A percentile compares a stretch with the other conserved stretches of the same genome.
Conservation (phyloP, 352 stramenopile genomes). For the Thraustochytrium sp. region DNA sequence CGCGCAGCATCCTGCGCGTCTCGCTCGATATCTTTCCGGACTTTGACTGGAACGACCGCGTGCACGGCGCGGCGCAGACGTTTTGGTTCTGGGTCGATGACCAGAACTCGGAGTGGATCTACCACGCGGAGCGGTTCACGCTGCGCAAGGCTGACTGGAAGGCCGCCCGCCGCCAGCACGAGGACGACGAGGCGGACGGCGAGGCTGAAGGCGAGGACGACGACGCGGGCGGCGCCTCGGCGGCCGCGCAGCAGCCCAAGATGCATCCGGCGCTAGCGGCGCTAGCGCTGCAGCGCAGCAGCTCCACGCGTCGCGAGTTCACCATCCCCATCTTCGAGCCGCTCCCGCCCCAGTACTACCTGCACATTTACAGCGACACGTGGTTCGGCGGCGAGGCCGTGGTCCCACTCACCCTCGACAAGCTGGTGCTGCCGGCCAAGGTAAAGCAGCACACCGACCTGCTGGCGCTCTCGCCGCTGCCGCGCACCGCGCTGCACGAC, state of each 20-base stretch:
- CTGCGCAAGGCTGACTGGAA: constrained; percentile 70
- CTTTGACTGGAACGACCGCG: constrained; percentile 74
- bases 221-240: constrained; percentile 48
- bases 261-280: constrained; percentile 53
- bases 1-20: constrained; percentile 83
- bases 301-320: constrained; percentile 62
- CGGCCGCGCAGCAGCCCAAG: constrained; percentile 22
- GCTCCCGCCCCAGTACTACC: constrained; percentile 82
- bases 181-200: constrained; percentile 34
- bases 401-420: constrained; percentile 66
- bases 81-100: constrained; percentile 99
- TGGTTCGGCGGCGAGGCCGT: constrained; percentile 91
- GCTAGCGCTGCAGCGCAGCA: background rate
- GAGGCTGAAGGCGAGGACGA: constrained; percentile 58
- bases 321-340: constrained; percentile 92
- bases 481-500: constrained; percentile 82
- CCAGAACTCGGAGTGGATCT: constrained; percentile 76
- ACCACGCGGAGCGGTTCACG: constrained; percentile 83
- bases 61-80: constrained; percentile 67
- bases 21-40: constrained; percentile 66
- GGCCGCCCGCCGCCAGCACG: constrained; percentile 7
- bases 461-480: constrained; percentile 88
- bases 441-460: constrained; percentile 71
- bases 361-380: constrained; percentile 88
- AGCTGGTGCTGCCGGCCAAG: constrained; percentile 58